These are phyloP conservation scores for Debaryomyces fabryi DNA, from an alignment of 1,139 yeast genomes.

Conservation along the genomic window DNA sequence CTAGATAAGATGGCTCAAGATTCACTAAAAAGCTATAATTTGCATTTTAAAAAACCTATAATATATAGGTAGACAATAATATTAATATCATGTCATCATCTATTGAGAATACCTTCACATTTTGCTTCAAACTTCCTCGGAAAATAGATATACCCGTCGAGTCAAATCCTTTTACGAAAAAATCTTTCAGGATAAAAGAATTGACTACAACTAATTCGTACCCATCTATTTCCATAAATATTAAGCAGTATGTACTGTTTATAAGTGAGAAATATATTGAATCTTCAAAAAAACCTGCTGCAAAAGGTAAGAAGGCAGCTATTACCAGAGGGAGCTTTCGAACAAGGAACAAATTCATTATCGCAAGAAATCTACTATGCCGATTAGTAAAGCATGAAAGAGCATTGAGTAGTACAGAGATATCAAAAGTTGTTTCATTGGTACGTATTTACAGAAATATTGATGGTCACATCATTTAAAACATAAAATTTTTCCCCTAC, in stretches of 20 bases:
- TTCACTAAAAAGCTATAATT: background rate
- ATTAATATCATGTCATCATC: background rate
- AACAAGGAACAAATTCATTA: conserved; percentile 25
- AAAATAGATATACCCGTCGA: background rate
- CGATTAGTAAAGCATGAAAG: conserved; percentile 14
- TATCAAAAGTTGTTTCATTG: conserved; percentile 22
- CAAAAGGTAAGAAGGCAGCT: conserved; percentile 4
- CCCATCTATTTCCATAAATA: conserved; percentile 9
- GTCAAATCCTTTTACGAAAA: background rate
- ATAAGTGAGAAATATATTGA: conserved; percentile 7
- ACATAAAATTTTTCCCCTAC: conserved; percentile 4
- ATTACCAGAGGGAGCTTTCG: conserved; percentile 15
- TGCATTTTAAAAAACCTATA: background rate
- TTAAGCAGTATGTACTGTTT: conserved; percentile 7
- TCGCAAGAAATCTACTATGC: conserved; percentile 23
- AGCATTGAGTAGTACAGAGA: conserved; percentile 13
- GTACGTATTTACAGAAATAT: conserved; percentile 17
- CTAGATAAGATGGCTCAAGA: background rate
- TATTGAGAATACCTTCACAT: background rate
- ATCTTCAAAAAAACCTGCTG: background rate
- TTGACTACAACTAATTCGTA: conserved; percentile 6
- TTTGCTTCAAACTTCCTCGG: conserved; percentile 4
- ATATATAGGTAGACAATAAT: background rate
- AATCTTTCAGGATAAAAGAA: conserved; percentile 7
- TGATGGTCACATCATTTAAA: background rate